These are phyloP conservation scores for Chenopodium suecicum DNA, from an alignment of 148 eudicot genomes.

Conservation along the genomic window DNA sequence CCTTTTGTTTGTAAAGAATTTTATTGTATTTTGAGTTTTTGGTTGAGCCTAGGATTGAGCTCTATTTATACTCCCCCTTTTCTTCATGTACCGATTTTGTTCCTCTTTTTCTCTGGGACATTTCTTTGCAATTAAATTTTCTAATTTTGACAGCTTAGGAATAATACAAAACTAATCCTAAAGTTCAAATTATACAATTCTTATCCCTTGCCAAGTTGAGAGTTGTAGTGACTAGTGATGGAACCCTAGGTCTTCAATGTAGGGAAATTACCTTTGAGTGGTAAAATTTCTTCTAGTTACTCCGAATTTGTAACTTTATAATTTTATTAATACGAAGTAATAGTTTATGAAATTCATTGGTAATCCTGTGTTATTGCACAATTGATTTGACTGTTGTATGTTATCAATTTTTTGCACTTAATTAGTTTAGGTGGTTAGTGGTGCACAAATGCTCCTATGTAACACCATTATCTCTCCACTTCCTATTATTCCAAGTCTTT, in stretches of 20 bases:
- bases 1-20: slow-evolving; percentile 31
- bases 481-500: too few species aligned
- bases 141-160: slow-evolving; percentile 16
- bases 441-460: too few species aligned
- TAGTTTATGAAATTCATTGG: too few species aligned
- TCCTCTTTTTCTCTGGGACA: neutral
- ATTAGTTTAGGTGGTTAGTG: too few species aligned
- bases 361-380: too few species aligned
- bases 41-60: slow-evolving; percentile 18
- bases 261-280: neutral
- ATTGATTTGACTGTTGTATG: too few species aligned
- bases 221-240: neutral
- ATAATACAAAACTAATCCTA: slow-evolving; percentile 18
- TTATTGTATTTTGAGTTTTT: slow-evolving; percentile 6
- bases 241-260: neutral
- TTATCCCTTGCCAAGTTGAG: neutral
- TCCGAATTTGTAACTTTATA: too few species aligned
- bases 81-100: neutral
- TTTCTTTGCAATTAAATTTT: neutral
- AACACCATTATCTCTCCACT: too few species aligned
- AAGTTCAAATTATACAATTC: neutral
- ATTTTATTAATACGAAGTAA: too few species aligned
- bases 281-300: neutral
- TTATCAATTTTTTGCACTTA: too few species aligned
- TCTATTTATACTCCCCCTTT: neutral